phyloP scores from a whole-genome alignment of 768 basidiomycete species.

The Mycena galericulata region DNA sequence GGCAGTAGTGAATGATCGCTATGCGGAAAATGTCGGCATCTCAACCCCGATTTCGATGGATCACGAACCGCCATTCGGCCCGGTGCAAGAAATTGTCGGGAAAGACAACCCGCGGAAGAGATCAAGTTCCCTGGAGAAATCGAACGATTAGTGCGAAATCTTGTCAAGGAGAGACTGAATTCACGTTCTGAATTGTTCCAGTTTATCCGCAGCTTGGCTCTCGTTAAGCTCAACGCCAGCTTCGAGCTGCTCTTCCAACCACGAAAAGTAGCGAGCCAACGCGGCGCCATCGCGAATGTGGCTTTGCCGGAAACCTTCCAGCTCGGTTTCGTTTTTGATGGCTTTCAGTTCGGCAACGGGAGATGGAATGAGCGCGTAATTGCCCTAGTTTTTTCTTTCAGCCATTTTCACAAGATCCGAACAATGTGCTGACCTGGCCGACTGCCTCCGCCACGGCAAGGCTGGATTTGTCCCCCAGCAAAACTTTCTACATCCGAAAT shows the following conservation, averaged over 20 bases:
- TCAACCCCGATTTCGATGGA: neutral
- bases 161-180: constrained; percentile 7
- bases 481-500: constrained; percentile 64
- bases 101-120: constrained; percentile 92
- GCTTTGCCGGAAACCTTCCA: constrained; percentile 89
- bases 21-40: neutral
- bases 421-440: constrained; percentile 63
- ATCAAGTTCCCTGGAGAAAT: constrained; percentile 69
- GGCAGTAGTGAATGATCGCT: constrained; percentile 96
- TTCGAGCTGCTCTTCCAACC: constrained; percentile 89
- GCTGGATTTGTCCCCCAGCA: constrained; percentile 83
- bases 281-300: constrained; percentile 94
- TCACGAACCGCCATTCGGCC: constrained; percentile 88
- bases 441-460: constrained; percentile 87
- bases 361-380: constrained; percentile 71
- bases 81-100: constrained; percentile 91
- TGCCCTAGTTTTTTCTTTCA: constrained; percentile 54
- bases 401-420: neutral
- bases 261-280: constrained; percentile 90
- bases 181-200: constrained; percentile 87
- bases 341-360: constrained; percentile 85
- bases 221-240: constrained; percentile 76
- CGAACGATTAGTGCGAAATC: neutral
- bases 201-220: constrained; percentile 79
- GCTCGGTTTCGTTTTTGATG: constrained; percentile 83